phyloP scores from a whole-genome alignment of 2,329 filamentous ascomycete genomes.

The Tolypocladium paradoxum region DNA sequence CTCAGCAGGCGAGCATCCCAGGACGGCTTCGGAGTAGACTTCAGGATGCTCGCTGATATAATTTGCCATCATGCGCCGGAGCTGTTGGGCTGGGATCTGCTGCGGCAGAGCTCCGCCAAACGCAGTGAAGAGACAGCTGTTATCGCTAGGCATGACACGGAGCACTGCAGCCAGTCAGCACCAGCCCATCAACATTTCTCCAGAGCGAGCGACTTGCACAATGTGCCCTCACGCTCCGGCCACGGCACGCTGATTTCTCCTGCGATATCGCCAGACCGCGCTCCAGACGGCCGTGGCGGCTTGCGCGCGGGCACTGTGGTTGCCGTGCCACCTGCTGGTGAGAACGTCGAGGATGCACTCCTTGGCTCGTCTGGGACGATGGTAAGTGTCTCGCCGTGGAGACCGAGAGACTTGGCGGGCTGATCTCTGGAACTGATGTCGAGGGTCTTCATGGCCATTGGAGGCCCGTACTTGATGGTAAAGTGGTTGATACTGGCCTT shows the following conservation, averaged over 20 bases:
- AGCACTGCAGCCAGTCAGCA: slow-evolving; percentile 44
- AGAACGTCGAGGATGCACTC: slow-evolving; percentile 5
- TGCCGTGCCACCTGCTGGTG: not conserved
- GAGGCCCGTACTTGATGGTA: slow-evolving; percentile 76
- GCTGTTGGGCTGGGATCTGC: slow-evolving; percentile 34
- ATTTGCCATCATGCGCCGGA: slow-evolving; percentile 68
- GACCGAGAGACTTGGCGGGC: slow-evolving; percentile 35
- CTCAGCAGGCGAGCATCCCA: slow-evolving; percentile 60
- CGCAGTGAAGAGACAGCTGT: slow-evolving; percentile 87
- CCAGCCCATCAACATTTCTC: not conserved
- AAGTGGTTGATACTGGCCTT: slow-evolving; percentile 57
- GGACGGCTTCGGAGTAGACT: slow-evolving; percentile 63
- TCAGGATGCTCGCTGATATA: slow-evolving; percentile 65
- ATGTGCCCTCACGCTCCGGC: slow-evolving; percentile 37
- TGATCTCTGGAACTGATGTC: slow-evolving; percentile 41
- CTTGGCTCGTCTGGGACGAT: slow-evolving; percentile 30
- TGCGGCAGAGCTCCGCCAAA: slow-evolving; percentile 69
- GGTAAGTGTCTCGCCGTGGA: slow-evolving; percentile 40
- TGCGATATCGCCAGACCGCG: slow-evolving; percentile 5
- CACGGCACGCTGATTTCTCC: slow-evolving; percentile 33
- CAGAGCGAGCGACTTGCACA: slow-evolving; percentile 25
- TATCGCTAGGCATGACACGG: slow-evolving; percentile 94
- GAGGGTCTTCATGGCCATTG: slow-evolving; percentile 53
- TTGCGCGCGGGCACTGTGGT: not conserved
- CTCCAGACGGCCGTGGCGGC: not conserved